A percentile compares a stretch with the other conserved stretches of the same genome.
Conservation (phyloP, 257 asterid genomes). For the Plectranthus barbatus region DNA sequence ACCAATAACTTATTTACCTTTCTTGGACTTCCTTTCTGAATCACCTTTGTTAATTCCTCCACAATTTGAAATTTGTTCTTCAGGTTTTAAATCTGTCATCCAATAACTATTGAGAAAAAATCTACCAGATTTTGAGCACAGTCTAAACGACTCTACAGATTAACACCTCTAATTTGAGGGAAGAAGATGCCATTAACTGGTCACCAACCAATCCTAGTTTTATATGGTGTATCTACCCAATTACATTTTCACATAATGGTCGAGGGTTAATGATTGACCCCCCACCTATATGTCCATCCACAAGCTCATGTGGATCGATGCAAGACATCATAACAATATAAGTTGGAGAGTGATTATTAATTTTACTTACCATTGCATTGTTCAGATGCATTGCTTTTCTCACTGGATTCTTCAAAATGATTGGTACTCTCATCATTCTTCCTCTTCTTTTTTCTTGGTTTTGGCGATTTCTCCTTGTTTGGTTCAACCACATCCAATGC, state of each 20-base stretch:
- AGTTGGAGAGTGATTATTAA: neutral
- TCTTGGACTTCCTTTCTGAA: slow-evolving; percentile 2
- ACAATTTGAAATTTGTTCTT: slow-evolving; percentile 4
- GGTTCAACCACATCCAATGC: slow-evolving; percentile 17
- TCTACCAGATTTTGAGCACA: neutral
- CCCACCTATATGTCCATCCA: too few relatives aligned
- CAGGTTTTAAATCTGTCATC: slow-evolving; percentile 4
- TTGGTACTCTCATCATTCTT: slow-evolving; percentile 18
- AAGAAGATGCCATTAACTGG: neutral
- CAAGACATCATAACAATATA: too few relatives aligned
- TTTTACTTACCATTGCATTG: slow-evolving; percentile 20
- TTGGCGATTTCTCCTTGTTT: slow-evolving; percentile 16
- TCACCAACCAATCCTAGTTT: too few relatives aligned
- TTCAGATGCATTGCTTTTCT: slow-evolving; percentile 1
- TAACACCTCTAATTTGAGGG: neutral
- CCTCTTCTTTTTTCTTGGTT: slow-evolving; percentile 33
- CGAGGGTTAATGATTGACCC: too few relatives aligned
- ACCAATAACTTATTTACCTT: slow-evolving; percentile 15
- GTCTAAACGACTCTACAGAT: neutral
- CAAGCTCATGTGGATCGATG: too few relatives aligned
- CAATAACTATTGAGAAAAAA: neutral
- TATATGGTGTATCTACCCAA: too few relatives aligned
- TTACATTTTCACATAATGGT: too few relatives aligned
- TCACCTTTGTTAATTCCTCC: slow-evolving; percentile 14
- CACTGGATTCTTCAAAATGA: slow-evolving; percentile 9